A percentile compares a stretch with the other conserved stretches of the same genome.
Conservation (phyloP, 1,284 basidiomycete species). For the Baeospora myosura region DNA sequence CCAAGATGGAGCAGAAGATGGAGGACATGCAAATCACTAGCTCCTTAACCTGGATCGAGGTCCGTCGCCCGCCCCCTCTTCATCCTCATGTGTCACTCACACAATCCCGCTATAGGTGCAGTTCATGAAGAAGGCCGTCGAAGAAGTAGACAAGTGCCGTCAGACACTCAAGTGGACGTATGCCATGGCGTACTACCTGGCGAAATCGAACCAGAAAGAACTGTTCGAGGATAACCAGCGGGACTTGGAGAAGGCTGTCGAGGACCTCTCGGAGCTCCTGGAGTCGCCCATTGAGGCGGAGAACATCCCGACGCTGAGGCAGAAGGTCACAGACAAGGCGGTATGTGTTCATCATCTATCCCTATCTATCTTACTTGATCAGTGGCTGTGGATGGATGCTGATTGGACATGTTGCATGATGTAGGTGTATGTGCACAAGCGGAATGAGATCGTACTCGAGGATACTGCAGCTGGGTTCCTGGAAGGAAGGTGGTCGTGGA, state of each 20-base stretch:
- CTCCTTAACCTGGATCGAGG: constrained; percentile 94
- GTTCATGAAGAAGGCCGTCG: constrained; percentile 97
- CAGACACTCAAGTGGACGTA: constrained; percentile 99
- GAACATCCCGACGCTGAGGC: constrained; percentile 73
- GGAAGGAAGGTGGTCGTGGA: constrained; percentile 55
- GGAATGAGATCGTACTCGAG: constrained; percentile 90
- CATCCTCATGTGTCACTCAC: no score
- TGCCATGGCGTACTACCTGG: constrained; percentile 96
- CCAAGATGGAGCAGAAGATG: constrained; percentile 99
- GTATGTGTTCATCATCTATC: no score
- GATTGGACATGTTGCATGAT: no score
- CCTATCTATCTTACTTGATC: no score
- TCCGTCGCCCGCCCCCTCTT: background rate
- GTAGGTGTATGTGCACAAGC: constrained; percentile 89
- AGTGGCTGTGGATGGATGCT: no score
- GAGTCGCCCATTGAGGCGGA: constrained; percentile 88
- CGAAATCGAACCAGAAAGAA: constrained; percentile 87
- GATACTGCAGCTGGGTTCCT: constrained; percentile 89
- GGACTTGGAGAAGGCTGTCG: constrained; percentile 91
- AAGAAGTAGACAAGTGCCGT: constrained; percentile 83
- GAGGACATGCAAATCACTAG: no score
- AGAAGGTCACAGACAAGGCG: constrained; percentile 92
- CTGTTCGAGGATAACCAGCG: constrained; percentile 97
- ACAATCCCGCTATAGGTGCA: no score
- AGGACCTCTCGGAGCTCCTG: constrained; percentile 87